Evolutionary conservation across 345 rosid species (phyloP), one percentile per base, ranked within the genome.

Genomic region (Draba incana): DNA sequence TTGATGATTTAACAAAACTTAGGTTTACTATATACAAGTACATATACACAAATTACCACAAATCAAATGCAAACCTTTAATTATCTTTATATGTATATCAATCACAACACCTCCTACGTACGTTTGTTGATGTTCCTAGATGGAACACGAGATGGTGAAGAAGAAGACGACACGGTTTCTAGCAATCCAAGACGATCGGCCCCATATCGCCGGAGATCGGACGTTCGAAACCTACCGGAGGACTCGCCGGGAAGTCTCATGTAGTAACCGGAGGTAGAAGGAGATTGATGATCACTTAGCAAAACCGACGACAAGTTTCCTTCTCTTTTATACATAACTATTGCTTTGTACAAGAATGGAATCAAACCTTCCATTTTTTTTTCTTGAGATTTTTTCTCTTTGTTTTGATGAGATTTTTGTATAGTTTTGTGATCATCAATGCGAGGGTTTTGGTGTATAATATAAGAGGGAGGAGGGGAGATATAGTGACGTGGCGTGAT

Each of bases 341-440:
- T 48, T 1, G 78, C 78, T 75, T 75, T 75, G 65, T 75, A 75
- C 60, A 75, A 30, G 56, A 75, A 68, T 10, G 78, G 78, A 62
- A 75, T 75, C 65, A 75, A 62, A 47, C 78, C 78, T 48, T 75
- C 78, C 78, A 75, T 75, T 28, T n/a, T 7, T 15, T 16, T 38
- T 6, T 15, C n/a, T 57, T 41, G 2, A 10, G 42, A 4, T 11
- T 13, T 20, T 42, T 1, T 6, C 44, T 49, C 25, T 8, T 53
- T 4, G 8, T 38, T 27, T 47, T 55, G 53, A 42, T 60, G 43
- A 23, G 52, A 13, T 11, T 50, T 47, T 64, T 20, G 16, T 20
- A 11, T 45, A 48, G 50, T 65, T 58, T 51, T 67, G 63, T 59
- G 68, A 74, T 66, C n/a, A 74, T 66, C 20, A 45, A 51, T 64